These are phyloP conservation scores for Aureobasidium vineae DNA, from an alignment of 2,329 filamentous ascomycete species.

Conservation along the genomic window DNA sequence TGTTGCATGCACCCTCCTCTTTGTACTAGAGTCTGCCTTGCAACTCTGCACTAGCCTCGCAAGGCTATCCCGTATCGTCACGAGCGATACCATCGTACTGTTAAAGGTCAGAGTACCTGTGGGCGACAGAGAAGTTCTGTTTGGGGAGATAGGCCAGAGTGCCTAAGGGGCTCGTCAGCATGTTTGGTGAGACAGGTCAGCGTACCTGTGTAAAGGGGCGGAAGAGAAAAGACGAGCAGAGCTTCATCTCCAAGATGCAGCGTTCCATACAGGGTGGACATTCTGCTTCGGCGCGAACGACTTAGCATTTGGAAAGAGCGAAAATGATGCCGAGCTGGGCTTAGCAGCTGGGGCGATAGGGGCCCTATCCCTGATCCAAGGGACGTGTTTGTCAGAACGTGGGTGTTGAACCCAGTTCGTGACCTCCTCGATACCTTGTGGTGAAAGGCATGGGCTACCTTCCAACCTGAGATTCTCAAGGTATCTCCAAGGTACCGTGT, in stretches of 20 bases:
- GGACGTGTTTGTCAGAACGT: neutral
- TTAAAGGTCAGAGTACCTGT: constrained; percentile 23
- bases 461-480: neutral
- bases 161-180: constrained; percentile 2
- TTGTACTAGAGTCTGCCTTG: neutral
- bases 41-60: constrained; percentile 12
- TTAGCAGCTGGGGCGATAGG: neutral
- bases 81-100: constrained; percentile 18
- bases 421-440: neutral
- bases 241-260: neutral
- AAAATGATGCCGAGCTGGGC: too few relatives aligned
- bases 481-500: neutral
- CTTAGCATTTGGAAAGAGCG: neutral
- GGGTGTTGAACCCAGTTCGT: neutral
- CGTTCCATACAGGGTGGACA: neutral
- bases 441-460: neutral
- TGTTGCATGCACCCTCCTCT: constrained; percentile 13
- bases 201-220: constrained; percentile 8
- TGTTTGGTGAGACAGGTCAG: constrained; percentile 14
- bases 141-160: constrained; percentile 5
- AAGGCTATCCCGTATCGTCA: constrained; percentile 10
- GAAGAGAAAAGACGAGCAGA: neutral
- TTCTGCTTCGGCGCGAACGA: neutral
- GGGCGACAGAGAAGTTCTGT: constrained; percentile 10
- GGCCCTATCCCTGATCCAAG: neutral